Percentiles rank a stretch among this genome's conserved stretches.
Conservation (phyloP, 1,139 yeast species). For the Zygosaccharomyces pseudobailii region DNA sequence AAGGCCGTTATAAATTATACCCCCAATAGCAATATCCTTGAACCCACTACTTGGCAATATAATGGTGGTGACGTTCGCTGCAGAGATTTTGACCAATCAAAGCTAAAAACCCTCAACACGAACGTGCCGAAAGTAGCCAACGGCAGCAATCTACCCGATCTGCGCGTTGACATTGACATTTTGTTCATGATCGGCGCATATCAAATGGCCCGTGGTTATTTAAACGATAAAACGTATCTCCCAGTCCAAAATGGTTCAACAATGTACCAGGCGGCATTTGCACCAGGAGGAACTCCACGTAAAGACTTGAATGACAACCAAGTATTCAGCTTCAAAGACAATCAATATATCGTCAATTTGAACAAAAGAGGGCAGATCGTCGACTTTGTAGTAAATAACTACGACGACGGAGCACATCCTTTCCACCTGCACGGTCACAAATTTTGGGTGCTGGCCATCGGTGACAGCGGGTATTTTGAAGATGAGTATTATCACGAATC, state of each 20-base stretch:
- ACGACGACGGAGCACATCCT: conserved; percentile 80
- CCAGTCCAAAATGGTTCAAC: conserved; percentile 44
- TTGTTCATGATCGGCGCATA: conserved; percentile 38
- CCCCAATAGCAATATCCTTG: conserved; percentile 10
- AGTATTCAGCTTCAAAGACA: conserved; percentile 37
- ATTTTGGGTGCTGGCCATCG: conserved; percentile 63
- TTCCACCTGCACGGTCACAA: conserved; percentile 83
- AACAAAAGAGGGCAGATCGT: conserved; percentile 51
- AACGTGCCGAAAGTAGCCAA: conserved; percentile 19
- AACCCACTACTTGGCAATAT: conserved; percentile 21
- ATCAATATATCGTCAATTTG: conserved; percentile 50
- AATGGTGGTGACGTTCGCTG: conserved; percentile 36
- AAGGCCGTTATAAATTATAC: conserved; percentile 36
- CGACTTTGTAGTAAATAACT: conserved; percentile 64
- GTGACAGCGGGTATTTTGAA: conserved; percentile 41
- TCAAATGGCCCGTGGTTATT: conserved; percentile 46
- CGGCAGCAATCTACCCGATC: conserved; percentile 25
- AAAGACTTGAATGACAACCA: conserved; percentile 13
- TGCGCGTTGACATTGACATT: conserved; percentile 22
- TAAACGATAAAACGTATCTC: conserved; percentile 47
- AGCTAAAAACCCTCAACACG: conserved; percentile 29
- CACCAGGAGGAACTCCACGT: conserved; percentile 36
- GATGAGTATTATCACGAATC: conserved; percentile 40
- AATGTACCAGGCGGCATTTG: conserved; percentile 19
- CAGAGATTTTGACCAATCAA: conserved; percentile 33